These are phyloP conservation scores for Tylopilus intermedius DNA, from an alignment of 768 basidiomycete species.

Conservation along the genomic window DNA sequence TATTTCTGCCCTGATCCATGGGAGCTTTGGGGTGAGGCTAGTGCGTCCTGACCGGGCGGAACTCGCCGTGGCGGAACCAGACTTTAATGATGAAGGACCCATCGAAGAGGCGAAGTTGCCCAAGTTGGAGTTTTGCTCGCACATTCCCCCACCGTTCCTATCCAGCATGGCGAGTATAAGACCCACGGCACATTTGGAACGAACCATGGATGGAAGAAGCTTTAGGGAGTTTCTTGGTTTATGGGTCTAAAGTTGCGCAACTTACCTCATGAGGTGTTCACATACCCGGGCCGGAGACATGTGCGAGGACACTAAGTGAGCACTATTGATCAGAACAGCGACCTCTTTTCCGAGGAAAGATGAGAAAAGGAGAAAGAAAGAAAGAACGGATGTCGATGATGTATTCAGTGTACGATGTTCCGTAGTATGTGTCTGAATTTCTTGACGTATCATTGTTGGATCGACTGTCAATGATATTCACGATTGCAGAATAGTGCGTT, in stretches of 20 bases:
- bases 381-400: not conserved
- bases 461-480: not conserved
- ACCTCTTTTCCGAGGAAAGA: not conserved
- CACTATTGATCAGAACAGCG: not conserved
- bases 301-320: not conserved
- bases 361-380: not conserved
- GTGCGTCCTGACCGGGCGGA: conserved; percentile 9
- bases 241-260: not conserved
- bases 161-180: not conserved
- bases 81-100: not conserved
- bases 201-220: not conserved
- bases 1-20: not conserved
- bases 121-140: conserved; percentile 11
- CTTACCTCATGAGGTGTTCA: not conserved
- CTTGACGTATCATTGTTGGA: not conserved
- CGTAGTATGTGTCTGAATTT: not conserved
- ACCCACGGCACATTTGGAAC: conserved; percentile 6
- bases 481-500: not conserved
- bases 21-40: conserved; percentile 6
- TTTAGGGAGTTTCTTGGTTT: not conserved
- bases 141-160: not conserved
- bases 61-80: conserved; percentile 2
- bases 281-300: not conserved
- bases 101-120: conserved; percentile 6
- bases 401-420: not conserved